phyloP scores from a whole-genome alignment of 2,329 filamentous ascomycete genomes.

The Aspergillus neotritici region DNA sequence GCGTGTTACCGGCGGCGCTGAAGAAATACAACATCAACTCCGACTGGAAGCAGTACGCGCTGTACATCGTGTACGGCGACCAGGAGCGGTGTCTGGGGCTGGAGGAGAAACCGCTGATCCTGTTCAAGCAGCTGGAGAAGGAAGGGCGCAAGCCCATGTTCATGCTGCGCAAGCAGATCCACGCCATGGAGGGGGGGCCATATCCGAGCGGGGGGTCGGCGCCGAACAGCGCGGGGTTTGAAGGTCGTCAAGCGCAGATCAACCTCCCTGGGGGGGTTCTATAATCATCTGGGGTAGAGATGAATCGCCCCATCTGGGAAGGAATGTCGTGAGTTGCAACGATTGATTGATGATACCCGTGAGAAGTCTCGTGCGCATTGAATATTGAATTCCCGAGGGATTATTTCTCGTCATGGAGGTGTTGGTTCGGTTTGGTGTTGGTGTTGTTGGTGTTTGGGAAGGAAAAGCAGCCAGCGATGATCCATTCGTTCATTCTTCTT shows the following conservation, averaged over 20 bases:
- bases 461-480: not conserved
- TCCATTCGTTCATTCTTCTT: not conserved
- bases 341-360: no score
- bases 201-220: slow-evolving; percentile 20
- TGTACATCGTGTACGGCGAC: slow-evolving; percentile 98
- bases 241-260: slow-evolving; percentile 26
- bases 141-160: slow-evolving; percentile 99
- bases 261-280: slow-evolving; percentile 30
- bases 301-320: no score
- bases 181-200: slow-evolving; percentile 37
- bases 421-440: slow-evolving; percentile 2
- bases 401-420: not conserved
- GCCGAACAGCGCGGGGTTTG: slow-evolving; percentile 30
- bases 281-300: slow-evolving; percentile 13
- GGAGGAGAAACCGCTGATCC: slow-evolving; percentile 86
- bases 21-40: slow-evolving; percentile 99
- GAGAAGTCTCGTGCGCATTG: no score
- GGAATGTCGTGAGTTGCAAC: no score
- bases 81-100: slow-evolving; percentile 89
- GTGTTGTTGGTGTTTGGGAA: slow-evolving; percentile 1
- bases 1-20: slow-evolving; percentile 88
- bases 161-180: slow-evolving; percentile 74
- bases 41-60: slow-evolving; percentile 92
- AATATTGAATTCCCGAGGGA: no score
- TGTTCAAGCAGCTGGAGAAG: slow-evolving; percentile 96